Evolutionary conservation across 2,329 filamentous ascomycete genomes (phyloP).

Genomic region (Sporothrix sp.): DNA sequence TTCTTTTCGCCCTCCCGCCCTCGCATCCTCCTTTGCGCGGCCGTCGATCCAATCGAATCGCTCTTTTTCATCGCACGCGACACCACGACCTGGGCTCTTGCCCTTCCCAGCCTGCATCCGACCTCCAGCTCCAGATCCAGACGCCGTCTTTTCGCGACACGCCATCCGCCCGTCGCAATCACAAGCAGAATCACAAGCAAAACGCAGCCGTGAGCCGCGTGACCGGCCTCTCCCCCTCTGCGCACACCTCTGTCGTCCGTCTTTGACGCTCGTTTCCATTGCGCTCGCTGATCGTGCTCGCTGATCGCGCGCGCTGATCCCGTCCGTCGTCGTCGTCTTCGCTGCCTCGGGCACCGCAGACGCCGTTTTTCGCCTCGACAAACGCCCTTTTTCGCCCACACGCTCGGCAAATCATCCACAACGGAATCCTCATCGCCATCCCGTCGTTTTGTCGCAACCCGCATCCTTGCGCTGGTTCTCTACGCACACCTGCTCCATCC

Average conservation of each 20-base stretch:
- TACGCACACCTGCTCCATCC: conserved; percentile 41
- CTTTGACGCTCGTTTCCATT: not conserved
- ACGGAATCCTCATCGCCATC: conserved; percentile 41
- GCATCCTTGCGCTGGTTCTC: conserved; percentile 36
- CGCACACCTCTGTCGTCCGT: too few species aligned
- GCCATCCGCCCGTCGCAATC: conserved; percentile 3
- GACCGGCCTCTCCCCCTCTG: not conserved
- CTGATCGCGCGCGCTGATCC: not conserved
- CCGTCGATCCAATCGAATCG: conserved; percentile 1
- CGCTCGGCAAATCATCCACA: conserved; percentile 30
- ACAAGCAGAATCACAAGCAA: conserved; percentile 3
- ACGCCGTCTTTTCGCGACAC: too few species aligned
- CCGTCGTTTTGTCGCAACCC: conserved; percentile 34
- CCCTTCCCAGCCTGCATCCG: not conserved
- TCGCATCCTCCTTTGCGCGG: not conserved
- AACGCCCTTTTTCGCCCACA: conserved; percentile 1
- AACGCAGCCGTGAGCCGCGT: conserved; percentile 2
- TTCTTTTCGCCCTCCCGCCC: conserved; percentile 1
- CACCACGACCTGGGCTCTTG: not conserved
- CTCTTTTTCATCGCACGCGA: not conserved
- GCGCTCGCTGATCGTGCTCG: not conserved
- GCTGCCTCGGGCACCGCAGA: not conserved
- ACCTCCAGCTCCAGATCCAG: not conserved
- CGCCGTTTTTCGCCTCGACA: not conserved
- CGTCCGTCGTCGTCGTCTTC: not conserved